phyloP scores from a whole-genome alignment of 768 basidiomycete genomes.

The Leucocoprinus birnbaumii region DNA sequence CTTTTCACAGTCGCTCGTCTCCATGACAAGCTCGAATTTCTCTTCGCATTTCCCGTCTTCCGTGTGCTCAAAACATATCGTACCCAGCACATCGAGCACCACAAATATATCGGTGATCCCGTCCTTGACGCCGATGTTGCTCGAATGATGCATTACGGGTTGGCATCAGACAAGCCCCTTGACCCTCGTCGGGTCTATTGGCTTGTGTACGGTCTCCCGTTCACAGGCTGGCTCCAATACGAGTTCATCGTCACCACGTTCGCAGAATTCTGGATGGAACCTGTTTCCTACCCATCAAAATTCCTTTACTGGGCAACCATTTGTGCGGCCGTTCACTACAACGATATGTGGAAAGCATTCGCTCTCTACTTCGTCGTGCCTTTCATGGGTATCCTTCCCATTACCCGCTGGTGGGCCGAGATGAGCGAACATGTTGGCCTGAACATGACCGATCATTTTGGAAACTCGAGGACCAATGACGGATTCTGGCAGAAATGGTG shows the following conservation, averaged over 20 bases:
- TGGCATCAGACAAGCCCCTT: conserved; percentile 4
- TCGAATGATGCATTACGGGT: conserved; percentile 6
- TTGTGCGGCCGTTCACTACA: background rate
- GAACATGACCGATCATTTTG: conserved; percentile 9
- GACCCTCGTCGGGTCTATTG: conserved; percentile 2
- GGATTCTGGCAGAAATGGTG: conserved; percentile 8
- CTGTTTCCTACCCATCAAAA: conserved; percentile 4
- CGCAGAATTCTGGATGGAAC: conserved; percentile 7
- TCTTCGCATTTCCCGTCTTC: conserved; percentile 8
- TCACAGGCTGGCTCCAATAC: conserved; percentile 4
- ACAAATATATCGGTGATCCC: conserved; percentile 8
- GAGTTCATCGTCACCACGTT: conserved; percentile 5
- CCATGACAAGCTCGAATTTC: conserved; percentile 7
- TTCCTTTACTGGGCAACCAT: conserved; percentile 2
- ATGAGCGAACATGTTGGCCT: conserved; percentile 8
- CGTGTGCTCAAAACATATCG: conserved; percentile 7
- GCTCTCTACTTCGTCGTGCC: conserved; percentile 7
- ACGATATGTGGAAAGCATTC: conserved; percentile 2
- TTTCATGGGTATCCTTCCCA: conserved; percentile 5
- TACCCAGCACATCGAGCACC: conserved; percentile 6
- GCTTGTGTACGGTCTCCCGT: conserved; percentile 7
- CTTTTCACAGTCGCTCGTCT: conserved; percentile 5
- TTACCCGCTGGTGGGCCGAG: conserved; percentile 5
- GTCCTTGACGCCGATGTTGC: conserved; percentile 4
- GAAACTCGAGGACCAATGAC: conserved; percentile 8